Evolutionary conservation across 1,284 basidiomycete species (phyloP), one percentile per base, ranked within the genome.

Genomic region (Tylopilus sp.): DNA sequence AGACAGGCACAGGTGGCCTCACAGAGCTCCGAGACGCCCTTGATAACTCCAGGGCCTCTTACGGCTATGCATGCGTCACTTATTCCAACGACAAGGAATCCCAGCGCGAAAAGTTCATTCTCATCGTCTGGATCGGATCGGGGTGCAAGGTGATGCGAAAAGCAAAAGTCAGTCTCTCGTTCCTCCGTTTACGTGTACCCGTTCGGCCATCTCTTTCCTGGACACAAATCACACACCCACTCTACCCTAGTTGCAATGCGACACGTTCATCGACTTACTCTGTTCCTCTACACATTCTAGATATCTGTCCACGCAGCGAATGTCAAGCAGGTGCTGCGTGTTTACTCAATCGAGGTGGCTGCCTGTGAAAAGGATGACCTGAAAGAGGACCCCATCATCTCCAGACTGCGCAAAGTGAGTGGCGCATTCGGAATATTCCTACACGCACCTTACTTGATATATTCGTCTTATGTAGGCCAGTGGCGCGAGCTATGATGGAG

Each of bases 41-140:
- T 26, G 77, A 88, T 60, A 85, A 89, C 42, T 70, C 75, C 50
- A 85, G 81, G 64, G 91, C 88, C 18, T 89, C 85, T 38, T 94
- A 80, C 64, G 91, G 81, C 41, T 94, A 94, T 67, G 87, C 74
- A 43, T 85, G 90, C 59, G 80, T 95, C 56, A 77, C 80, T 58
- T 94, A 89, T 69, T 78, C 88, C 48, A 94, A 93, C 63, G 91
- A 90, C 73, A 88, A 85, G 73, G 87, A 90, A 73, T 85, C 83
- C 41, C 83, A 77, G 69, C 81, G 92, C 55, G 87, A 93, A 75
- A 94, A 94, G 75, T 94, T 94, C 72, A 80, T 91, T 58, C 77
- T 94, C 62, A 79, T 94, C 68, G 82, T 85, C 52, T 94, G 92
- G 91, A 94, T 94, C 69, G 92, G 92, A 36, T 75, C 81, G 34